Evolutionary conservation across 176 grass and related monocot species (phyloP).

Genomic region (Eremochloa ophiuroides): DNA sequence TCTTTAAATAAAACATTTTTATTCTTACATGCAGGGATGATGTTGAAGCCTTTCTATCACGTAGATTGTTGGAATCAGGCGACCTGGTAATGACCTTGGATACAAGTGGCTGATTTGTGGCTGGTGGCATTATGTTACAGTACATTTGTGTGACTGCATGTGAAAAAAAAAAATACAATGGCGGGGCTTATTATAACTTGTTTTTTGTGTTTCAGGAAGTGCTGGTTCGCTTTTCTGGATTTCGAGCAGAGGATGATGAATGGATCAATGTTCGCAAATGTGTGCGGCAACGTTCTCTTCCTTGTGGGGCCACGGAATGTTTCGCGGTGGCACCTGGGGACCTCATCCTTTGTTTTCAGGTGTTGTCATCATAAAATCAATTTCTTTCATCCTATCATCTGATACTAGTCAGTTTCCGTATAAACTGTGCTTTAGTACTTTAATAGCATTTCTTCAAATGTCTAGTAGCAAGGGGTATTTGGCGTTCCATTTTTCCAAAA

Average conservation of each 20-base stretch:
- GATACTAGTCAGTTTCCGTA: too few species aligned
- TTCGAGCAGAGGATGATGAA: conserved; percentile 81
- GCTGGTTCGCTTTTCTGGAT: conserved; percentile 73
- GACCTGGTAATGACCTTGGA: conserved; percentile 48
- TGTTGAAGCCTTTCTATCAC: conserved; percentile 62
- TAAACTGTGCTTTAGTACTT: too few species aligned
- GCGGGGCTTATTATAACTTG: neutral
- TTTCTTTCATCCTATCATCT: neutral
- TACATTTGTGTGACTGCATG: neutral
- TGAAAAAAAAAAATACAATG: neutral
- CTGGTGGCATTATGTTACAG: too few species aligned
- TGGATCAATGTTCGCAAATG: conserved; percentile 82
- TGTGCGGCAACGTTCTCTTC: conserved; percentile 77
- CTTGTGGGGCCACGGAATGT: conserved; percentile 75
- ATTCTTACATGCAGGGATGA: conserved; percentile 51
- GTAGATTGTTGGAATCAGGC: conserved; percentile 54
- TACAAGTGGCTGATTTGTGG: too few species aligned
- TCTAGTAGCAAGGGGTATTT: too few species aligned
- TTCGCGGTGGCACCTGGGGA: conserved; percentile 77
- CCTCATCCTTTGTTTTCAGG: conserved; percentile 87
- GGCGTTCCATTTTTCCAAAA: too few species aligned
- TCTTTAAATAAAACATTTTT: neutral
- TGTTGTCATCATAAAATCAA: neutral
- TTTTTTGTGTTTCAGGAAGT: conserved; percentile 52
- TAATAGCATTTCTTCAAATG: too few species aligned